These are phyloP conservation scores for Begonia loranthoides DNA, from an alignment of 306 rosid species.

Conservation along the genomic window DNA sequence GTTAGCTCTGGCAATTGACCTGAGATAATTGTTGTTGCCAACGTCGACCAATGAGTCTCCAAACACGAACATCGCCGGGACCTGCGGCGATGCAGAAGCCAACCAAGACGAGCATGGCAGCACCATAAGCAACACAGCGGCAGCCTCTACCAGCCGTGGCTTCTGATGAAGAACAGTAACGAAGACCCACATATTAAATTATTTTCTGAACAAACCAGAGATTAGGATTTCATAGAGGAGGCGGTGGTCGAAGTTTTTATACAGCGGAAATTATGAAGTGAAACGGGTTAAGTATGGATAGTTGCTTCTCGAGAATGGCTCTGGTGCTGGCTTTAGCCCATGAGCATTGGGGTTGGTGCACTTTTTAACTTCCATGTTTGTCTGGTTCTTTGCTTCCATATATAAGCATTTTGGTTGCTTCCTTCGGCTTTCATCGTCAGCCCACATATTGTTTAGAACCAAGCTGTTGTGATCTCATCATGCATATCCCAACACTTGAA, in stretches of 20 bases:
- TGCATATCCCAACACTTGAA: too few species aligned
- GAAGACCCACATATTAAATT: background rate
- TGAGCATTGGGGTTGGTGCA: too few species aligned
- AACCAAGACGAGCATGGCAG: conserved; percentile 7
- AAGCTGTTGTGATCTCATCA: too few species aligned
- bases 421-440: too few species aligned
- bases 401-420: too few species aligned
- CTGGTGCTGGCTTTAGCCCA: background rate
- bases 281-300: background rate
- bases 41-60: conserved; percentile 83
- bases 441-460: too few species aligned
- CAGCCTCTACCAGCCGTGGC: background rate
- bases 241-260: background rate
- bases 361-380: background rate
- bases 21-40: conserved; percentile 70
- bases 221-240: background rate
- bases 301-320: background rate
- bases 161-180: background rate
- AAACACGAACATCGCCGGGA: conserved; percentile 66
- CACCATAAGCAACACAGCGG: conserved; percentile 2
- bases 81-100: conserved; percentile 20
- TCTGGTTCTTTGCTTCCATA: background rate
- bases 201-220: background rate
- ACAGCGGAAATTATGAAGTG: background rate
- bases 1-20: conserved; percentile 40